phyloP scores from a whole-genome alignment of 2,329 filamentous ascomycete genomes.

The Penicillium sp. region DNA sequence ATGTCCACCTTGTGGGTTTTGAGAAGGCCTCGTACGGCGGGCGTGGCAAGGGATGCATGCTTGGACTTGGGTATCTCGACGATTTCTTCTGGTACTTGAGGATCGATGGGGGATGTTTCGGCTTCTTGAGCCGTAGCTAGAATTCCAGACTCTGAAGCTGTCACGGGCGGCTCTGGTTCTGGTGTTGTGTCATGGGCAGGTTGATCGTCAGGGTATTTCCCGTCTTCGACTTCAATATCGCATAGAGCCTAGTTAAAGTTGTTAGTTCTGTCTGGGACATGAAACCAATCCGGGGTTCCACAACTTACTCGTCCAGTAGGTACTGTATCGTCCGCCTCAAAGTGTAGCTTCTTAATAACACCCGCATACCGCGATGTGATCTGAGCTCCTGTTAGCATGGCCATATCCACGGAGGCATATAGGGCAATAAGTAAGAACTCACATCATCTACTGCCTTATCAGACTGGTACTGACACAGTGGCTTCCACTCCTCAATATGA shows the following conservation, averaged over 20 bases:
- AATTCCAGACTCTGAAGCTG: conserved; percentile 23
- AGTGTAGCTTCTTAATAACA: conserved; percentile 94
- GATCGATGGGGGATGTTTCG: conserved; percentile 25
- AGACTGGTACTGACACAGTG: conserved; percentile 96
- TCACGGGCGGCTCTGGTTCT: conserved; percentile 37
- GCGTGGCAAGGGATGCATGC: conserved; percentile 80
- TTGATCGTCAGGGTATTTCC: conserved; percentile 67
- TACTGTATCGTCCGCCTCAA: conserved; percentile 94
- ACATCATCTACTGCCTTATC: conserved; percentile 82
- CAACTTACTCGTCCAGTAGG: conserved; percentile 74
- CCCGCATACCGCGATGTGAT: conserved; percentile 96
- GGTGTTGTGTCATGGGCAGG: conserved; percentile 35
- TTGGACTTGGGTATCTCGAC: conserved; percentile 55
- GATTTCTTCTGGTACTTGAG: conserved; percentile 11
- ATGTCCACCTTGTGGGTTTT: conserved; percentile 83
- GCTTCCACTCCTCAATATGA: conserved; percentile 95
- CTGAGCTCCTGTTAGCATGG: conserved; percentile 58
- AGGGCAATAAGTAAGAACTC: conserved; percentile 25
- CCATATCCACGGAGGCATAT: background rate
- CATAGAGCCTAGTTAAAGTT: conserved; percentile 72
- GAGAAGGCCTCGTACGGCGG: conserved; percentile 85
- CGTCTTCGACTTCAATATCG: conserved; percentile 90
- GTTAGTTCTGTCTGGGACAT: background rate
- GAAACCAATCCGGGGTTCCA: background rate
- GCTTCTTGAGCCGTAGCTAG: conserved; percentile 21